Conservation (phyloP, 805 yeast species). For the Lipomyces spencermartinsiae region DNA sequence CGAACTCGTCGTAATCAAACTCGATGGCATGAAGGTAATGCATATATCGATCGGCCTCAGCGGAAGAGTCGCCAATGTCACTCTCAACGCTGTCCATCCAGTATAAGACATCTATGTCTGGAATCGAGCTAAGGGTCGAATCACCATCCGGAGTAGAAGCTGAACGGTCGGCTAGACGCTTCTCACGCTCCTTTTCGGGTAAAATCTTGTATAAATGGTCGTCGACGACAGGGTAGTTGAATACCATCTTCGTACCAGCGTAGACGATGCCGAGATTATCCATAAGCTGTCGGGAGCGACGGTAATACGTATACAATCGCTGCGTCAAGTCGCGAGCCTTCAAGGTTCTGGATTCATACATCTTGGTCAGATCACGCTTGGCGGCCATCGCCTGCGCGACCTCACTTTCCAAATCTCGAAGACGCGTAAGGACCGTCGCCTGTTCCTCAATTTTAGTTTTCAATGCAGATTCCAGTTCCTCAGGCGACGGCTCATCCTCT, state of each 20-base stretch:
- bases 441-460: constrained; percentile 2
- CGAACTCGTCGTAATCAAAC: constrained; percentile 49
- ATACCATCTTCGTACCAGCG: constrained; percentile 19
- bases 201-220: constrained; percentile 30
- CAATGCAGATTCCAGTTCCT: constrained; percentile 12
- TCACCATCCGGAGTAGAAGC: constrained; percentile 14
- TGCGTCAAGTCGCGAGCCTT: constrained; percentile 55
- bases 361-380: constrained; percentile 4
- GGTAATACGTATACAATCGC: constrained; percentile 46
- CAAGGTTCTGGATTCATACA: constrained; percentile 31
- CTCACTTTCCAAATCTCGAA: constrained; percentile 18
- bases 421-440: neutral
- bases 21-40: constrained; percentile 40
- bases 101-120: constrained; percentile 44
- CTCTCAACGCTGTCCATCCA: constrained; percentile 55
- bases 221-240: constrained; percentile 16
- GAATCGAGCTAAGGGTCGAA: constrained; percentile 19
- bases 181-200: constrained; percentile 30
- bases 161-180: constrained; percentile 12
- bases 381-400: constrained; percentile 9
- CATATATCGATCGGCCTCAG: constrained; percentile 26
- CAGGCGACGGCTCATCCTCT: constrained; percentile 11
- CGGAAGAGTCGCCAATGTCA: constrained; percentile 31
- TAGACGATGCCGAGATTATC: constrained; percentile 22
- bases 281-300: constrained; percentile 38